These are phyloP conservation scores for Claviceps sp. DNA, from an alignment of 2,329 filamentous ascomycete species.

Conservation along the genomic window DNA sequence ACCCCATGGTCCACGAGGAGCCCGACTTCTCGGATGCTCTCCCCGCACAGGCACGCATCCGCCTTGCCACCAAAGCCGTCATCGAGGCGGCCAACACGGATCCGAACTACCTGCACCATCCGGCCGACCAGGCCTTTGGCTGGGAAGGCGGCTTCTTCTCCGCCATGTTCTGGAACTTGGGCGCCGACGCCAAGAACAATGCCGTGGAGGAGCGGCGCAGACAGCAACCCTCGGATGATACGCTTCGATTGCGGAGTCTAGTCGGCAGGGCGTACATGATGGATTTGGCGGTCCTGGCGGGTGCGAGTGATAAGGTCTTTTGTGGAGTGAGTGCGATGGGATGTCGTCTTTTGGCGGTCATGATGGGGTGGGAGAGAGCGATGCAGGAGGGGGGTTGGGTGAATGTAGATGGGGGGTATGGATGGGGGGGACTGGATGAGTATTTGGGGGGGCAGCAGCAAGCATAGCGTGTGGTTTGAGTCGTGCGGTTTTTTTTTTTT, in stretches of 20 bases:
- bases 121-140: slow-evolving; percentile 63
- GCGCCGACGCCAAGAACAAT: slow-evolving; percentile 30
- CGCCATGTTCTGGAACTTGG: slow-evolving; percentile 70
- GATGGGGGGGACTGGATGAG: slow-evolving; percentile 40
- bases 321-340: slow-evolving; percentile 63
- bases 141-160: slow-evolving; percentile 85
- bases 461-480: not conserved
- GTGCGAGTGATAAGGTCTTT: slow-evolving; percentile 55
- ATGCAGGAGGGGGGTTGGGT: slow-evolving; percentile 51
- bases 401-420: slow-evolving; percentile 63
- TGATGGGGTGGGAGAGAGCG: slow-evolving; percentile 71
- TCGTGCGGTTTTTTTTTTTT: too few species aligned
- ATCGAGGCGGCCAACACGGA: slow-evolving; percentile 28
- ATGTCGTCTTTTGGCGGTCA: slow-evolving; percentile 66
- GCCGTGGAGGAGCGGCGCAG: slow-evolving; percentile 16
- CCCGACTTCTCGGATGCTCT: slow-evolving; percentile 45
- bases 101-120: slow-evolving; percentile 43
- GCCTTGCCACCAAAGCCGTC: slow-evolving; percentile 52
- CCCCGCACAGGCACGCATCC: slow-evolving; percentile 63
- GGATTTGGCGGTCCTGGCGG: slow-evolving; percentile 61
- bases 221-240: slow-evolving; percentile 31
- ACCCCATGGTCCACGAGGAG: slow-evolving; percentile 59
- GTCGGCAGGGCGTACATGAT: slow-evolving; percentile 72
- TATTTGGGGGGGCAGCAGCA: slow-evolving; percentile 7
- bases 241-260: slow-evolving; percentile 56